Evolutionary conservation across 257 asterid species (phyloP).

Genomic region (Henckelia pumila): DNA sequence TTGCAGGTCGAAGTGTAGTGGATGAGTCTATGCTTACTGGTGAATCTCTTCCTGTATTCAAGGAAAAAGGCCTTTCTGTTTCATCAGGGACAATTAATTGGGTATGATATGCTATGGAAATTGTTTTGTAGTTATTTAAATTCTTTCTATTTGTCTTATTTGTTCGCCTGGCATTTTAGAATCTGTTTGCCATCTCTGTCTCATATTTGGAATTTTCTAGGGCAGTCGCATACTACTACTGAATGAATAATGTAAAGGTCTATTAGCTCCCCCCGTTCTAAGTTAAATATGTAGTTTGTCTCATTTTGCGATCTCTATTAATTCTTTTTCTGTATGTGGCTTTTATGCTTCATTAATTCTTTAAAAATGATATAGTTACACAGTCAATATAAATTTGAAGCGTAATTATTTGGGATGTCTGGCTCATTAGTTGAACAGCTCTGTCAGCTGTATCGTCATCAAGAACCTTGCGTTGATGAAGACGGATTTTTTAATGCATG

Average conservation of each 20-base stretch:
- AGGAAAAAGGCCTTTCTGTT: constrained; percentile 73
- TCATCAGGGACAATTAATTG: constrained; percentile 97
- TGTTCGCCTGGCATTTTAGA: neutral
- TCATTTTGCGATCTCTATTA: constrained; percentile 1
- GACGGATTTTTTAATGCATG: neutral
- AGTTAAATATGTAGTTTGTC: neutral
- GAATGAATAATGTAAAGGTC: neutral
- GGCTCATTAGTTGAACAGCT: constrained; percentile 8
- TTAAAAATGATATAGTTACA: constrained; percentile 14
- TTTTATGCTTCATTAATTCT: constrained; percentile 15
- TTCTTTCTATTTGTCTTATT: constrained; percentile 8
- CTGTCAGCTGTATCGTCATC: constrained; percentile 16
- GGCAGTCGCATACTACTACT: constrained; percentile 1
- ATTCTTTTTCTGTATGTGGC: constrained; percentile 5
- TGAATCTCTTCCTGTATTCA: constrained; percentile 95
- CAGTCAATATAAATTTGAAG: constrained; percentile 3
- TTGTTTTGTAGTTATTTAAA: neutral
- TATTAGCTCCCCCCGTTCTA: neutral
- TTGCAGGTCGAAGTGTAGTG: constrained; percentile 97
- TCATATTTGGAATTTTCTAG: constrained; percentile 7
- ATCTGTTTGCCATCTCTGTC: constrained; percentile 7
- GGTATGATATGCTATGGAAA: constrained; percentile 51
- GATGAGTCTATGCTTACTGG: constrained; percentile 99
- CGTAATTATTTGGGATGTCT: constrained; percentile 4
- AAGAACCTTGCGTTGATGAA: neutral